phyloP scores from a whole-genome alignment of 2,329 filamentous ascomycete species.

The Elsinoe australis region DNA sequence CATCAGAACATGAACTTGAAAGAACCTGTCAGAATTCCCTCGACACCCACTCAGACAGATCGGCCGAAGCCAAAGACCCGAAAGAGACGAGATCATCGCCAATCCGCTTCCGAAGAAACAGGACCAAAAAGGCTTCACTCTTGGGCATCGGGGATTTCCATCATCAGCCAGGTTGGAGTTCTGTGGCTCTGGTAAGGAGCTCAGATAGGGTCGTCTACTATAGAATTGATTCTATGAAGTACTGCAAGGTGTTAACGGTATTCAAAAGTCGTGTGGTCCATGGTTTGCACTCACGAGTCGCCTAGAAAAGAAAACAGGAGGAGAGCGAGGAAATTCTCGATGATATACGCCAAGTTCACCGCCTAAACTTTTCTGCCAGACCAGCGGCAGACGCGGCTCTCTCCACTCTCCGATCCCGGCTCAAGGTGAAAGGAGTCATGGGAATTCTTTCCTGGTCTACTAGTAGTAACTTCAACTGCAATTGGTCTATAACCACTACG shows the following conservation, averaged over 20 bases:
- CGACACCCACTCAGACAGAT: conserved; percentile 20
- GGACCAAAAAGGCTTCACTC: conserved; percentile 58
- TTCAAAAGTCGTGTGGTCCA: background rate
- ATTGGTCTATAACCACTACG: no score
- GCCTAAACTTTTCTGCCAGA: no score
- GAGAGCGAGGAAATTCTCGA: conserved; percentile 11
- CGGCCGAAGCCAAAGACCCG: conserved; percentile 21
- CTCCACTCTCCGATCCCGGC: background rate
- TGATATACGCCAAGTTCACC: conserved; percentile 17
- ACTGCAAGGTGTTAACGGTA: conserved; percentile 5
- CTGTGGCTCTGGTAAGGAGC: conserved; percentile 88
- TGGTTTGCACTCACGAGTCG: conserved; percentile 19
- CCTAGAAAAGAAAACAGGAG: conserved; percentile 20
- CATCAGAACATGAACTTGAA: background rate
- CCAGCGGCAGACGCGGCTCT: background rate
- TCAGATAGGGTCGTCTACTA: conserved; percentile 91
- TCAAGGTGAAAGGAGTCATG: background rate
- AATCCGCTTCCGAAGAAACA: conserved; percentile 16
- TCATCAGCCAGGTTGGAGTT: conserved; percentile 94
- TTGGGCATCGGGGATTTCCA: conserved; percentile 71
- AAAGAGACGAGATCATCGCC: conserved; percentile 22
- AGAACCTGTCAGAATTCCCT: conserved; percentile 22
- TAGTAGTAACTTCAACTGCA: background rate
- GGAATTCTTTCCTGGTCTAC: no score
- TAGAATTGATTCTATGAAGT: conserved; percentile 83